Evolutionary conservation across 495 filamentous ascomycete genomes (phyloP), one percentile per base, ranked within the genome.

Genomic region (Pseudoneurospora amorphoporcata): DNA sequence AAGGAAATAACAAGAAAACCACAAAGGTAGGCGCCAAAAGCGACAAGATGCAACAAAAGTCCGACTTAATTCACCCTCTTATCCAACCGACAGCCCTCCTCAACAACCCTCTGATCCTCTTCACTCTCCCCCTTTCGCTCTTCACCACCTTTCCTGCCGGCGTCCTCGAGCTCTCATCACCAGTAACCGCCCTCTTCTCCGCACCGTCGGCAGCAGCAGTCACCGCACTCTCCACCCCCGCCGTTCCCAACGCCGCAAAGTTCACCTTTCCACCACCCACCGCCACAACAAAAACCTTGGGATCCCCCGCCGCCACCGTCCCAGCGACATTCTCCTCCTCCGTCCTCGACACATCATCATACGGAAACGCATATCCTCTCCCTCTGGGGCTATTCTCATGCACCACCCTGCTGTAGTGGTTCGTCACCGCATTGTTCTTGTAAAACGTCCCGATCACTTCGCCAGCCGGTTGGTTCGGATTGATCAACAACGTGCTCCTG

Each of bases 311-410:
- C 71, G 77, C 86, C n/a, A 92, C 86, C 68, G 85, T 86, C 3
- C 92, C 92, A 39, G 86, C 87, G 74, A 90, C 88, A 79, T 92
- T 77, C 16, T 78, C 74, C 0, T 84, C 87, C 69, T 84, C 86
- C 19, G 80, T 79, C 1, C 90, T 86, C 29, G 85, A 84, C 4
- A 93, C 92, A 79, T 94, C 92, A 77, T 94, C 91, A 76, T 93
- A 94, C 0, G 92, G 91, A 76, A 93, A 93, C 3, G 91, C 90
- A 81, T 94, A 94, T 3, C 92, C 92, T 16, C 85, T 81, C 3
- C 86, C 83, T 80, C 90, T 90, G 8, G 87, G 73, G 73, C 88
- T 90, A 45, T 84, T 85, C 37, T 78, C 83, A 80, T 94, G 92
- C 71, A 90, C 85, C 72, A 94, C 86, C 16, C 89, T 79, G 19